Percentiles rank a stretch among this genome's conserved stretches.
phyloP scores from a whole-genome alignment of 2,329 filamentous ascomycete genomes.

The Clarireedia sp. region DNA sequence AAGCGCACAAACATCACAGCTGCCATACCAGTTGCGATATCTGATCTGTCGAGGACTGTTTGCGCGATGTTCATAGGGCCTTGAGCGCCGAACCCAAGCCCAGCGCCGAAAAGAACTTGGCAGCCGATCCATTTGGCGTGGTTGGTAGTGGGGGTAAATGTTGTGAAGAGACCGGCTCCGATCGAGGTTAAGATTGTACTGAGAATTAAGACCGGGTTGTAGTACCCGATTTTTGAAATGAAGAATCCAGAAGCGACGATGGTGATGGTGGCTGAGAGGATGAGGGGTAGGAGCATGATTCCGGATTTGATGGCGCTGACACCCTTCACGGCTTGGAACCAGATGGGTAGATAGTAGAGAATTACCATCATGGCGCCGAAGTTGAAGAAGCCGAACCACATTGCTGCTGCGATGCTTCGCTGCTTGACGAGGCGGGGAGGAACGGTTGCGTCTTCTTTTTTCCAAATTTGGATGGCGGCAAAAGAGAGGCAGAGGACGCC shows the following conservation, averaged over 20 bases:
- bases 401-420: conserved; percentile 25
- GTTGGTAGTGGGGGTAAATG: conserved; percentile 22
- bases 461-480: conserved; percentile 30
- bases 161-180: conserved; percentile 33
- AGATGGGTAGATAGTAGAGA: conserved; percentile 22
- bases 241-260: conserved; percentile 26
- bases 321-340: conserved; percentile 16
- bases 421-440: conserved; percentile 30
- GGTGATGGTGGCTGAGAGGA: conserved; percentile 26
- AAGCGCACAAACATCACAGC: conserved; percentile 22
- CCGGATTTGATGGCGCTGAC: conserved; percentile 20
- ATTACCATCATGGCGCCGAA: conserved; percentile 24
- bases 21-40: conserved; percentile 22
- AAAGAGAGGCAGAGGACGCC: conserved; percentile 26
- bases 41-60: conserved; percentile 19
- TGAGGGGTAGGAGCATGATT: conserved; percentile 26
- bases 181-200: conserved; percentile 22
- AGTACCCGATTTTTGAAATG: conserved; percentile 22
- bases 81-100: conserved; percentile 23
- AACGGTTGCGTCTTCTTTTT: conserved; percentile 34
- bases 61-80: conserved; percentile 19
- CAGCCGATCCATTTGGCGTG: conserved; percentile 31
- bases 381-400: conserved; percentile 13
- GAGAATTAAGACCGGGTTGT: conserved; percentile 34
- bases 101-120: conserved; percentile 22